Percentiles rank a stretch among this genome's conserved stretches.
Evolutionary conservation across 306 rosid genomes (phyloP).

Genomic region (Purshia tridentata): DNA sequence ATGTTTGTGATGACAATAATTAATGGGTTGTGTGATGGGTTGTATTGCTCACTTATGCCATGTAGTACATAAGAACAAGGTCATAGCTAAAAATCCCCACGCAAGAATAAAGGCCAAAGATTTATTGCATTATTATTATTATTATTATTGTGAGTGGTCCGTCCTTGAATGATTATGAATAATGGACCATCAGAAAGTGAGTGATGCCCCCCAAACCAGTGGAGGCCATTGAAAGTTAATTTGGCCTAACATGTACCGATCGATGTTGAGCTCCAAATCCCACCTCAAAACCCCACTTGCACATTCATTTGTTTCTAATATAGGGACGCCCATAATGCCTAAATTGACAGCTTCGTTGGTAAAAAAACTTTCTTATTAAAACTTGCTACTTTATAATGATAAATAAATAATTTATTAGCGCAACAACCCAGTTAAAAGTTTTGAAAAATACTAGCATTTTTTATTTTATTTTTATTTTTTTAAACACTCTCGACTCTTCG

Average conservation of each 20-base stretch:
- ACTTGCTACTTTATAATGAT: too few species aligned
- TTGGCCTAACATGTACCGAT: neutral
- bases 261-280: neutral
- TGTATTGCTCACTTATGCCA: neutral
- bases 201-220: neutral
- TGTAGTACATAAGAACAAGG: neutral
- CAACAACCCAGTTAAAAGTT: too few species aligned
- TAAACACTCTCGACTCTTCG: too few species aligned
- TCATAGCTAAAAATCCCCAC: neutral
- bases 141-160: neutral
- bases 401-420: too few species aligned
- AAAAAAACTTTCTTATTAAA: too few species aligned
- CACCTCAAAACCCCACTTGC: neutral
- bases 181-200: conserved; percentile 9
- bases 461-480: too few species aligned
- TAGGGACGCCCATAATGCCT: too few species aligned
- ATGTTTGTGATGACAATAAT: too few species aligned
- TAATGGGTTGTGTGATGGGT: too few species aligned
- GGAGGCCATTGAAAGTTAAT: neutral
- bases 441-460: too few species aligned
- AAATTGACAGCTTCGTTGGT: too few species aligned
- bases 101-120: conserved; percentile 2
- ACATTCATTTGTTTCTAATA: neutral
- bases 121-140: neutral
- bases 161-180: conserved; percentile 1